Percentiles rank a stretch among this genome's conserved stretches.
These are phyloP conservation scores for Schoenoplectus triqueter DNA, from an alignment of 202 grass and related monocot species.

Conservation along the genomic window DNA sequence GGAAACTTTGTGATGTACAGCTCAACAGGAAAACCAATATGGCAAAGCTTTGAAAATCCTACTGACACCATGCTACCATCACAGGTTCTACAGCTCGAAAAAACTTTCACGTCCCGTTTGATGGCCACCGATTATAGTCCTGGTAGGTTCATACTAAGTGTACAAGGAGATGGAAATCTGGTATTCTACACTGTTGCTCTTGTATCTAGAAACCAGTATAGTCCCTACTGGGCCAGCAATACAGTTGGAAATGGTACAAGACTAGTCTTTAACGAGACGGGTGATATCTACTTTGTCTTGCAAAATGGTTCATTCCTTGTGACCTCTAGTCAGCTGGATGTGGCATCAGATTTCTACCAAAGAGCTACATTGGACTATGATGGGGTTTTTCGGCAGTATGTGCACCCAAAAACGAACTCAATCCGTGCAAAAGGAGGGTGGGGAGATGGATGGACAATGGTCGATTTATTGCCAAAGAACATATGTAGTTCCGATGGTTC, in stretches of 20 bases:
- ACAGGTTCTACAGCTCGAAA: constrained; percentile 38
- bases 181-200: constrained; percentile 39
- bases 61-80: constrained; percentile 61
- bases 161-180: constrained; percentile 42
- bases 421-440: neutral
- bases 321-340: neutral
- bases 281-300: constrained; percentile 44
- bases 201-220: constrained; percentile 33
- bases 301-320: constrained; percentile 8
- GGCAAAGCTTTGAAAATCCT: constrained; percentile 50
- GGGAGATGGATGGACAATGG: constrained; percentile 8
- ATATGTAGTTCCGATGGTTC: neutral
- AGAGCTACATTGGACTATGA: constrained; percentile 62
- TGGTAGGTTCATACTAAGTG: constrained; percentile 49
- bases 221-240: constrained; percentile 32
- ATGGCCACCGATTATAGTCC: constrained; percentile 42
- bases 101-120: constrained; percentile 43
- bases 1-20: constrained; percentile 54
- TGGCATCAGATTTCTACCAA: constrained; percentile 46
- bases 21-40: constrained; percentile 36
- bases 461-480: neutral
- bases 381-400: constrained; percentile 63
- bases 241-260: constrained; percentile 40
- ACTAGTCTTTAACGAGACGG: constrained; percentile 50
- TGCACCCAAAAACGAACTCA: constrained; percentile 43